Base-by-base conservation (phyloP, 116 monocot species). In the Thalassia testudinum region DNA sequence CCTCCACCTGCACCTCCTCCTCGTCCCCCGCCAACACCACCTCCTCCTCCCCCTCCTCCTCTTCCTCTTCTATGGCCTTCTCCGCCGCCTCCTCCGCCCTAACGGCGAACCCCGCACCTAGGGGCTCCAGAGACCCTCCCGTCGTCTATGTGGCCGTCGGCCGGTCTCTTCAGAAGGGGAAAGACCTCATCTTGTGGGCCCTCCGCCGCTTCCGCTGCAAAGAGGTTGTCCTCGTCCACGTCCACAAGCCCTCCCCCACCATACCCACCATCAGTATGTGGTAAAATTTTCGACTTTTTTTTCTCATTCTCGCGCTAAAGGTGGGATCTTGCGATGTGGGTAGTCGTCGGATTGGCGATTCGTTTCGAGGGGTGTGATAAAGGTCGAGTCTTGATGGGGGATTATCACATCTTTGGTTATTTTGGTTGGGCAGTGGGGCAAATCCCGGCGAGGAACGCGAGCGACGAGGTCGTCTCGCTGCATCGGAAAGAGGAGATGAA, bases 231-330 rank as follows among this genome's bases (percentile, higher is more conserved):
- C 59, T 91, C 38, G 23, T 81, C 34, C 91, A 91, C 47, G 75
- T 85, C 19, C 78, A 85, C 73, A 81, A 71, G 44, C 91, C 74
- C 0, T 85, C 91, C 13, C 71, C 68, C 14, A 61, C 69, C 47
- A 81, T 91, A 25, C 85, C 91, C 0, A 91, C 91, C 11, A 70
- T 71, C 2, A 47, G 81, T 81, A 18, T 69, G 83, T 76, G 15
- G 15, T 20, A 15, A 34, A 5, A 3, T 34, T 34, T 34, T 34
- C 3, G 30, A 10, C 6, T 10, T 34, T 10, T 34, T 34, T 34
- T 34, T 34, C 30, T 34, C 10, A 34, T 34, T 34, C 10, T 34
- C 6, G 30, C 30, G 30, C 6, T 34, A 34, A 34, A 34, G 30
- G 3, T 34, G 30, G 30, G 30, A 34, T 34, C 30, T 34, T 34